phyloP scores from a whole-genome alignment of 2,329 filamentous ascomycete species.

The Seiridium cupressi region DNA sequence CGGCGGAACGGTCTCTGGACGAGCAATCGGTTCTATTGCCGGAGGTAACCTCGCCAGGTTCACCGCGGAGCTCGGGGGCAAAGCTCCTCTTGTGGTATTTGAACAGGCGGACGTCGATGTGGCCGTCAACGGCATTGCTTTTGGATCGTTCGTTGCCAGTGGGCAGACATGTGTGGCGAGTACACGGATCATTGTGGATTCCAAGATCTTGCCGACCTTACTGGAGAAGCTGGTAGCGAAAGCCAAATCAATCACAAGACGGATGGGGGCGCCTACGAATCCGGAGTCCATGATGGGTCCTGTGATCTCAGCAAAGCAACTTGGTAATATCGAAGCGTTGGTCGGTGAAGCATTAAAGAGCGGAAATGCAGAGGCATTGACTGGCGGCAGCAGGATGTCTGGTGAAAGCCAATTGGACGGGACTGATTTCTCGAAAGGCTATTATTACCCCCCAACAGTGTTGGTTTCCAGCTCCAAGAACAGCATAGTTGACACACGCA shows the following conservation, averaged over 20 bases:
- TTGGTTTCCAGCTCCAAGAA: constrained; percentile 52
- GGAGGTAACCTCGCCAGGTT: constrained; percentile 67
- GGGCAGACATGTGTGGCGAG: constrained; percentile 65
- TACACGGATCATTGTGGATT: constrained; percentile 73
- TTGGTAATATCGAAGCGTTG: constrained; percentile 66
- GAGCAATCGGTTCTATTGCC: constrained; percentile 65
- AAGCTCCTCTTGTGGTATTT: constrained; percentile 69
- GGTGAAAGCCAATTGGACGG: constrained; percentile 48
- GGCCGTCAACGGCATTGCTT: constrained; percentile 68
- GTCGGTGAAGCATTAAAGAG: constrained; percentile 60
- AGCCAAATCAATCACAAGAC: constrained; percentile 50
- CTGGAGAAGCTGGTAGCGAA: constrained; percentile 63
- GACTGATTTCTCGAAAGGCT: constrained; percentile 53
- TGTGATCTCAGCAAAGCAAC: constrained; percentile 60
- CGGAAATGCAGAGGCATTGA: constrained; percentile 32
- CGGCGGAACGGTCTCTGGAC: constrained; percentile 69
- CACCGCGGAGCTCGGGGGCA: constrained; percentile 71
- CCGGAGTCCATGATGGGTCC: constrained; percentile 62
- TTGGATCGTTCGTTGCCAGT: constrained; percentile 54
- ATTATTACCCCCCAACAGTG: constrained; percentile 81
- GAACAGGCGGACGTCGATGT: constrained; percentile 62
- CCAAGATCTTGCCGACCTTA: constrained; percentile 63
- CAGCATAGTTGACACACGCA: constrained; percentile 66
- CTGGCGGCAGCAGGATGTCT: constrained; percentile 47
- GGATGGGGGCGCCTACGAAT: constrained; percentile 58